Evolutionary conservation across 495 filamentous ascomycete species (phyloP).

Genomic region (Xylaria palmicola): DNA sequence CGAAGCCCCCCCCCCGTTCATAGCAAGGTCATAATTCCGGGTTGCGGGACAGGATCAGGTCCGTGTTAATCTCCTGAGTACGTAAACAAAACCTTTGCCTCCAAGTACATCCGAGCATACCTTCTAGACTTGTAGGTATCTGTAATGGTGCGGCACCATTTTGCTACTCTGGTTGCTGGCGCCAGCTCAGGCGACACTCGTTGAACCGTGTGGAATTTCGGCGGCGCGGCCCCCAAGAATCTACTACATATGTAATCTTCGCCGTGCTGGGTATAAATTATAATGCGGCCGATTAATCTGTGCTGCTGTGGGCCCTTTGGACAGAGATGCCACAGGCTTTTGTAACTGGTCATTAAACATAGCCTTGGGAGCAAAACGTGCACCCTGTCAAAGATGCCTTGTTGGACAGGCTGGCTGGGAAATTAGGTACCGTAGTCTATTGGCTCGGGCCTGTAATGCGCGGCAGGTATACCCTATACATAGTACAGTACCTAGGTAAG

Average conservation of each 20-base stretch:
- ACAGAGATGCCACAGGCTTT: no score
- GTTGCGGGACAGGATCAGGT: not conserved
- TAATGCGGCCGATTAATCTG: not conserved
- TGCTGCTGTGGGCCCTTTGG: not conserved
- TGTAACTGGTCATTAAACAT: no score
- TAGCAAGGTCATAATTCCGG: conserved; percentile 6
- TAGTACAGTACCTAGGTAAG: no score
- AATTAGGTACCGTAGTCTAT: no score
- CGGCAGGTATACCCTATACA: no score
- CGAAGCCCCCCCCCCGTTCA: not conserved
- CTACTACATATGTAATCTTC: not conserved
- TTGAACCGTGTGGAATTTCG: not conserved
- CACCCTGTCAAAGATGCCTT: no score
- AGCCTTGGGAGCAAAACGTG: no score
- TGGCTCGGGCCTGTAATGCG: no score
- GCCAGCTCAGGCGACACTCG: conserved; percentile 20
- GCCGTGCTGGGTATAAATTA: not conserved
- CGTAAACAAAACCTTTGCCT: not conserved
- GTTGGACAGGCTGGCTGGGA: no score
- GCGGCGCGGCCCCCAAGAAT: not conserved
- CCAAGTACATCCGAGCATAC: not conserved
- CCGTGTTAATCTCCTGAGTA: not conserved
- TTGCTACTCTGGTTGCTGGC: conserved; percentile 22
- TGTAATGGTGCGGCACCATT: conserved; percentile 17
- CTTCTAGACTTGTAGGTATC: no score